Evolutionary conservation across 768 basidiomycete genomes (phyloP).

Genomic region (Austroboletus eburneus): DNA sequence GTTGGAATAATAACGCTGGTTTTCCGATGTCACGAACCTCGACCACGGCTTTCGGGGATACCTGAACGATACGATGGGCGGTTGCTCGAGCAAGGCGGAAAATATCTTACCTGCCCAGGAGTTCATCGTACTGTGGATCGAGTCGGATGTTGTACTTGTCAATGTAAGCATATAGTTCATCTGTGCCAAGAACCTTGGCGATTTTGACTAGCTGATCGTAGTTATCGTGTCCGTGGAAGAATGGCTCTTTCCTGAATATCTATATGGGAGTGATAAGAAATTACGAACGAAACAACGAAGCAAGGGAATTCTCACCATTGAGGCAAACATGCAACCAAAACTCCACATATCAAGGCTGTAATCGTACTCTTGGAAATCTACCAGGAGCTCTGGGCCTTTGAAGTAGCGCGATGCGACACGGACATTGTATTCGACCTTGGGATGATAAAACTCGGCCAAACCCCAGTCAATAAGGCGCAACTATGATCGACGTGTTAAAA

Average conservation of each 20-base stretch:
- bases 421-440: constrained; percentile 96
- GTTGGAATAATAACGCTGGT: constrained; percentile 93
- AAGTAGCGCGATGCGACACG: constrained; percentile 97
- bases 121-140: constrained; percentile 93
- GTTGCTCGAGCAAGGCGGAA: constrained; percentile 6
- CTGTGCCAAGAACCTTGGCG: constrained; percentile 94
- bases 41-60: constrained; percentile 96
- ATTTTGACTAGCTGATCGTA: constrained; percentile 99
- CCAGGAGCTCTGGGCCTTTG: constrained; percentile 94
- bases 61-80: constrained; percentile 34
- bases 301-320: constrained; percentile 64
- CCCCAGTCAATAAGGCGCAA: constrained; percentile 98
- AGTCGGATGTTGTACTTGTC: constrained; percentile 95
- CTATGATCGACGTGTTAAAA: constrained; percentile 38
- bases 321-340: constrained; percentile 97
- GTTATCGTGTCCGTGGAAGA: constrained; percentile 99
- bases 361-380: constrained; percentile 98
- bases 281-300: not conserved
- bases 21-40: constrained; percentile 91
- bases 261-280: constrained; percentile 28
- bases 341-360: constrained; percentile 99
- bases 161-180: constrained; percentile 88
- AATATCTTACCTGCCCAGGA: constrained; percentile 68
- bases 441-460: constrained; percentile 97
- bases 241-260: constrained; percentile 99